A percentile compares a stretch with the other conserved stretches of the same genome.
Conservation (phyloP, 208 protist genomes). For the Crithidia bombi region DNA sequence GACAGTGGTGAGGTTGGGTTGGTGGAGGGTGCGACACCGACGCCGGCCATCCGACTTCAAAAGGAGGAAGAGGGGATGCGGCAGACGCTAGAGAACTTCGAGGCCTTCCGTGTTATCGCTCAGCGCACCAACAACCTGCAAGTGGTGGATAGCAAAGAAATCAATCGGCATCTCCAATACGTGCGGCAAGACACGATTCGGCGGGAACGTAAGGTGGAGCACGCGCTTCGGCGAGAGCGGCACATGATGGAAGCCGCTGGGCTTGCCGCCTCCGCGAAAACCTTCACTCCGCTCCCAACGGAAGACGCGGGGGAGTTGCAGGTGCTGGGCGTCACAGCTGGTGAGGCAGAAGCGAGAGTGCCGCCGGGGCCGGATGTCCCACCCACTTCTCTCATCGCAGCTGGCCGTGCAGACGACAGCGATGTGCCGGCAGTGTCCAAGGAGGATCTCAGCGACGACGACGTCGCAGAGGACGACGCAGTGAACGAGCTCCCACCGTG, state of each 20-base stretch:
- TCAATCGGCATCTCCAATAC: slow-evolving; percentile 83
- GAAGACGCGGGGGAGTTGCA: slow-evolving; percentile 13
- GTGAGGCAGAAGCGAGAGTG: neutral
- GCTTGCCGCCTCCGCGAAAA: slow-evolving; percentile 71
- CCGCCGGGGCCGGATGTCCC: neutral
- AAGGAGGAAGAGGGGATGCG: slow-evolving; percentile 80
- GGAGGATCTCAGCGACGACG: slow-evolving; percentile 1
- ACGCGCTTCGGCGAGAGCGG: slow-evolving; percentile 62
- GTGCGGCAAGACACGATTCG: slow-evolving; percentile 55
- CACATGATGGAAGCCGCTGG: slow-evolving; percentile 69
- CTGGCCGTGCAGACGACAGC: neutral
- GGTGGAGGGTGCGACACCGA: slow-evolving; percentile 37
- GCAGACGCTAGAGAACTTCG: slow-evolving; percentile 84
- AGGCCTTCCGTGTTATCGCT: slow-evolving; percentile 88
- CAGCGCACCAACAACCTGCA: slow-evolving; percentile 90
- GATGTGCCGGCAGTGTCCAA: neutral
- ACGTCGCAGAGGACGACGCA: slow-evolving; percentile 6
- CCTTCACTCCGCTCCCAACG: slow-evolving; percentile 41
- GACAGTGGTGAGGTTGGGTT: neutral
- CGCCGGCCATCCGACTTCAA: slow-evolving; percentile 72
- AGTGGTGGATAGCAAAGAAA: slow-evolving; percentile 90
- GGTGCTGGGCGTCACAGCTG: slow-evolving; percentile 47
- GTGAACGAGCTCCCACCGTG: slow-evolving; percentile 82
- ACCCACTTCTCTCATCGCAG: neutral
- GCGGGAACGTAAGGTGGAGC: slow-evolving; percentile 57